Percentiles rank a stretch among this genome's conserved stretches.
Evolutionary conservation across 108 stramenopile species (phyloP).

Genomic region (Pseudonitzschia pungens): DNA sequence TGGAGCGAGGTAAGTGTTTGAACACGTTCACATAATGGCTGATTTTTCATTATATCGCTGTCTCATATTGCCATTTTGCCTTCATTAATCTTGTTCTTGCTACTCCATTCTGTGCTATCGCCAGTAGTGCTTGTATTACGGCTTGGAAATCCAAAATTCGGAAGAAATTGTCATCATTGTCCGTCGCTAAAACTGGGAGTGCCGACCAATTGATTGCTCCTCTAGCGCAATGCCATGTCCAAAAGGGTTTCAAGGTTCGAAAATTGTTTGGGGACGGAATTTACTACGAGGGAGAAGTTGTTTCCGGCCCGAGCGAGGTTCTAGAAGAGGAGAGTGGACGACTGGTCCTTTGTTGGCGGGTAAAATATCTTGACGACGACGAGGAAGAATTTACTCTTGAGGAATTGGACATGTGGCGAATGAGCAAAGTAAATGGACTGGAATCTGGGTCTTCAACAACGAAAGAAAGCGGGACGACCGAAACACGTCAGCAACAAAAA

Average conservation of each 20-base stretch:
- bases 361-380: conserved; percentile 9
- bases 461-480: too few species aligned
- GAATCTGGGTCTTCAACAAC: too few species aligned
- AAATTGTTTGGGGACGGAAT: conserved; percentile 13
- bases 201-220: not conserved
- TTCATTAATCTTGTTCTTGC: not conserved
- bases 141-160: conserved; percentile 4
- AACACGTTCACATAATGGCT: not conserved
- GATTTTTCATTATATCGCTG: too few species aligned
- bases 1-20: not conserved
- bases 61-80: too few species aligned
- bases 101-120: too few species aligned
- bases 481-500: too few species aligned
- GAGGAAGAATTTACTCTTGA: conserved; percentile 11
- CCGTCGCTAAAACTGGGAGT: too few species aligned
- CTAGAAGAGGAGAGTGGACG: not conserved
- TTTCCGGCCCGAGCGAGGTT: not conserved
- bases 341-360: not conserved
- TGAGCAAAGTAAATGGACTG: not conserved
- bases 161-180: not conserved
- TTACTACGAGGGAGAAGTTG: conserved; percentile 10
- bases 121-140: not conserved
- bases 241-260: conserved; percentile 1
- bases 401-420: conserved; percentile 1
- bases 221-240: not conserved